Evolutionary conservation across 148 eudicot species (phyloP), one percentile per base, ranked within the genome.

Genomic region (Vaccinium myrtillus): DNA sequence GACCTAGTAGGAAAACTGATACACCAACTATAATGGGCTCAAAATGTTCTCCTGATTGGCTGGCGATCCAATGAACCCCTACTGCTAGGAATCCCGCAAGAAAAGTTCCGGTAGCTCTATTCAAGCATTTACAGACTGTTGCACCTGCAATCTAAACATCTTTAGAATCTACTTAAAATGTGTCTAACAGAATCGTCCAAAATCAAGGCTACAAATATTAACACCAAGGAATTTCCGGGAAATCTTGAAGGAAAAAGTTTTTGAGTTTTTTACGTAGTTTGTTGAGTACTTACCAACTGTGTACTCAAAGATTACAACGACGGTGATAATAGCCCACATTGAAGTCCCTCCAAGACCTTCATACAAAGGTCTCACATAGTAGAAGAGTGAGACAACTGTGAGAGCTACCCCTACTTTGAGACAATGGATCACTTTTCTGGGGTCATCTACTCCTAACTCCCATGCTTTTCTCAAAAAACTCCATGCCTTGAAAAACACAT

Each of bases 311-410:
- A 88, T 85, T 32, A 88, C 90, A 0, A 88, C 90, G 14, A 88
- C 90, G 10, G 90, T 88, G 82, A 87, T 87, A 51, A 87, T 79
- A 49, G 89, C 89, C 89, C 89, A 87, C 85, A 87, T 87, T 48
- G 89, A 87, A 85, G 76, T 87, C 15, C 87, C 87, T 11, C 89
- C 89, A 61, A 87, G 84, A 78, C 84, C 75, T 9, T 85, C 78
- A 49, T 85, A 85, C 77, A 85, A 71, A 56, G 87, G 87, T 59
- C 85, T 86, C 53, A 82, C 81, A 43, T 82, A 80, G 49, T 85
- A 87, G 77, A 87, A 82, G 78, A 88, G 50, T 27, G 90, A 88
- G 51, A 88, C 87, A 39, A 88, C 51, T 8, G 83, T 76, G 30
- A 85, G 85, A 77, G 87, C 87, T 43, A 83, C 43, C 53, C 90